phyloP scores from a whole-genome alignment of 2,329 filamentous ascomycete genomes.

The Hawksworthiomyces lignivorus region DNA sequence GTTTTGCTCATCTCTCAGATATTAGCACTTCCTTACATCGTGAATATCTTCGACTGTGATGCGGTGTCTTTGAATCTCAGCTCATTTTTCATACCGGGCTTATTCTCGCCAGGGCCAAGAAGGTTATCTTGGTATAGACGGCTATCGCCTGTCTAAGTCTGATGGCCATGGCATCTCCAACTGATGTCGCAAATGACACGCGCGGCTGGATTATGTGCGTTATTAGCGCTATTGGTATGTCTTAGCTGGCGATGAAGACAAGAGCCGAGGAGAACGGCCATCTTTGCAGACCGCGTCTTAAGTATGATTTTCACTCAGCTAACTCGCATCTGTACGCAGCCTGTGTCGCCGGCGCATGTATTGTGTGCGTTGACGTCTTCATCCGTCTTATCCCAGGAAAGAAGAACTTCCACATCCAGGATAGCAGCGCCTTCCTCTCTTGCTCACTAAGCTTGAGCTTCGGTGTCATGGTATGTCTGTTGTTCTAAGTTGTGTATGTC shows the following conservation, averaged over 20 bases:
- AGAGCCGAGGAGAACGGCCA: no score
- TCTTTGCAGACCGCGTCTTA: constrained; percentile 20
- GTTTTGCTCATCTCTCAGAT: no score
- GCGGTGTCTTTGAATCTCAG: no score
- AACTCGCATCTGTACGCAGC: constrained; percentile 28
- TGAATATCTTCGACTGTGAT: no score
- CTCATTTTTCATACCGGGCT: no score
- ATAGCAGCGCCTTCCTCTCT: constrained; percentile 82
- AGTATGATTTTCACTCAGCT: constrained; percentile 22
- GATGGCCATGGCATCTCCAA: constrained; percentile 5
- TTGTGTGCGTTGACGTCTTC: constrained; percentile 81
- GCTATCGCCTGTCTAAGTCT: no score
- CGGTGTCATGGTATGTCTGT: constrained; percentile 74
- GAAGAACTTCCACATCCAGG: constrained; percentile 75
- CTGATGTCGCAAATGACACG: constrained; percentile 64
- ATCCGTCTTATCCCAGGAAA: constrained; percentile 65
- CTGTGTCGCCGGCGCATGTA: constrained; percentile 66
- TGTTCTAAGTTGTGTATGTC: constrained; percentile 1
- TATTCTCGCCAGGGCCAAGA: no score
- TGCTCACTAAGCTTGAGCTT: constrained; percentile 87
- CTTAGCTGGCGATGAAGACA: constrained; percentile 1
- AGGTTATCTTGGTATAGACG: no score
- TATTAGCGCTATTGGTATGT: constrained; percentile 65
- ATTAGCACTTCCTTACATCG: no score
- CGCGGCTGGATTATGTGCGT: constrained; percentile 90